Percentiles rank a stretch among this genome's conserved stretches.
Conservation (phyloP, 768 basidiomycete species). For the Termitomyces eurrhizus region DNA sequence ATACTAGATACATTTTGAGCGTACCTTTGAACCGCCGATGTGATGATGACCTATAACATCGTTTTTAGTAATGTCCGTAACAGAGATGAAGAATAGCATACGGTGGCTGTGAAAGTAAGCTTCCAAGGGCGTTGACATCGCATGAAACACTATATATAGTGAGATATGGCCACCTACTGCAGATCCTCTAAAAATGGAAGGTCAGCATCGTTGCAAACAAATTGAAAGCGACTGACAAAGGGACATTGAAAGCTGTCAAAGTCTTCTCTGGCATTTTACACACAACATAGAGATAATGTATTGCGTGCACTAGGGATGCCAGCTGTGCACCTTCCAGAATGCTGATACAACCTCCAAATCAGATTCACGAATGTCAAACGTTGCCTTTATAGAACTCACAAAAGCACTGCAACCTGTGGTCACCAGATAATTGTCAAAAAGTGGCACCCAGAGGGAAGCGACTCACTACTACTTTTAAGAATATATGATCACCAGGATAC, state of each 20-base stretch:
- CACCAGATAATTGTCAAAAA: background rate
- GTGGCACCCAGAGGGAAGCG: too few species aligned
- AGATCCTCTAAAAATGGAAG: background rate
- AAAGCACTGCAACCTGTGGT: background rate
- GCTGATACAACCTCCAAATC: too few species aligned
- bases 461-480: background rate
- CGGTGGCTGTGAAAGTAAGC: background rate
- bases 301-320: background rate
- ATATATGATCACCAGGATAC: background rate
- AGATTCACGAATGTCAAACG: background rate
- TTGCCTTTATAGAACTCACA: background rate
- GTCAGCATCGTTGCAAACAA: background rate
- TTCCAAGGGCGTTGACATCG: background rate
- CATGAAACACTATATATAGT: background rate
- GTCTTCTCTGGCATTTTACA: background rate
- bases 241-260: background rate
- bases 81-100: background rate
- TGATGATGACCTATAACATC: background rate
- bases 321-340: background rate
- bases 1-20: too few species aligned
- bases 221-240: background rate
- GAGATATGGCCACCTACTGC: background rate
- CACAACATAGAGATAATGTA: background rate
- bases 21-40: background rate
- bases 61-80: background rate